Base-by-base conservation (phyloP, 129 eudicot species). In the Artemisia argyi region DNA sequence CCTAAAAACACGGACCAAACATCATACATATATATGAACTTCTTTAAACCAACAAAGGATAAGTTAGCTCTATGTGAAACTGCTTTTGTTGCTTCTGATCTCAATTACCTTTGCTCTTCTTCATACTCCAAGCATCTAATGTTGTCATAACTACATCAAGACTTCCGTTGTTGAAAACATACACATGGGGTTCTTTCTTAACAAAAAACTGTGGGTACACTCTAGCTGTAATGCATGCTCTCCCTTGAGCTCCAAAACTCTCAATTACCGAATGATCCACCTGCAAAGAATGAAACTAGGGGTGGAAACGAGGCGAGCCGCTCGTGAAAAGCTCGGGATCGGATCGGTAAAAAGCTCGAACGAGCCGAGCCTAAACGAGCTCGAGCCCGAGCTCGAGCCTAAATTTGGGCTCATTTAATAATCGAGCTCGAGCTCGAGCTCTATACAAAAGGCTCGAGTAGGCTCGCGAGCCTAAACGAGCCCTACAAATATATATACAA, bases 71-170 rank as follows among this genome's bases (percentile, higher is more conserved):
- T 61, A 61, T 12, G 17, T 55, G n/a, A 20, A 15, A 30, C 13
- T 47, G 5, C 47, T 22, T n/a, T 72, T 11, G 11, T 77, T 49
- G 28, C 72, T 46, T 20, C 48, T 49, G 14, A 69, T 69, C 1
- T 35, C n/a, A 77, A 58, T 70, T 77, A 14, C 83, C 72, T 47
- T 78, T 75, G 28, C 91, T 80, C 71, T 69, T 81, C 65, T 83
- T 85, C 91, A 85, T 83, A 80, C 78, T 85, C 90, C 88, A 85
- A 32, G 91, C 91, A 69, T 59, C 76, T 66, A 88, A 52, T 61
- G 55, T 79, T 75, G 78, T 39, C 56, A 85, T 77, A 14, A 64
- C 78, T 3, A 86, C 82, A 42, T 69, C 73, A 14, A 58, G 48
- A 20, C 70, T 78, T 52, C 91, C 85, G 35, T 78, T 68, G 62